Percentiles rank a stretch among this genome's conserved stretches.
These are phyloP conservation scores for Rickenella mellea DNA, from an alignment of 768 basidiomycete genomes.

Conservation along the genomic window DNA sequence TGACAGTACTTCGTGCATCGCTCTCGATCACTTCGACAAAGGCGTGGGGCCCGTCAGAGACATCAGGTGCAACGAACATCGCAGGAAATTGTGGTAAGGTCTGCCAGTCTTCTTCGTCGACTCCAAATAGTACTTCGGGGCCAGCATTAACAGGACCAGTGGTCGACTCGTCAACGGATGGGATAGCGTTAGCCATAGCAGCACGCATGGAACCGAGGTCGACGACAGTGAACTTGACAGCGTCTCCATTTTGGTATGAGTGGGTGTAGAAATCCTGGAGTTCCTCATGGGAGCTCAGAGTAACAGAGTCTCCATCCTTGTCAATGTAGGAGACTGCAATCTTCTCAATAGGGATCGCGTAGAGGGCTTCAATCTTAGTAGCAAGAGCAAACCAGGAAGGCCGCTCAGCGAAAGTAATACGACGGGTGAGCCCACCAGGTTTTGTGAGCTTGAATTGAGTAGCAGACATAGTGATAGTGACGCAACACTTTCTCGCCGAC, in stretches of 20 bases:
- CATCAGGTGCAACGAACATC: constrained; percentile 7
- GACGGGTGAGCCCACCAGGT: constrained; percentile 48
- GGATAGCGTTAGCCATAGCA: constrained; percentile 5
- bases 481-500: not conserved
- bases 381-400: constrained; percentile 56
- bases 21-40: constrained; percentile 51
- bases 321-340: constrained; percentile 69
- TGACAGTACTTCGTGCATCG: constrained; percentile 17
- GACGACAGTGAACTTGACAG: constrained; percentile 53
- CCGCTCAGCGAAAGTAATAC: constrained; percentile 36
- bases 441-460: constrained; percentile 60
- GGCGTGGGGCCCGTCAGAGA: constrained; percentile 43
- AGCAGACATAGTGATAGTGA: constrained; percentile 29
- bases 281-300: constrained; percentile 68
- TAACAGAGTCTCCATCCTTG: constrained; percentile 65
- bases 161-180: not conserved
- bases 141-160: not conserved
- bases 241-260: constrained; percentile 18
- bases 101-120: constrained; percentile 58
- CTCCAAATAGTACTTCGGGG: constrained; percentile 23
- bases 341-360: constrained; percentile 43
- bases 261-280: constrained; percentile 60
- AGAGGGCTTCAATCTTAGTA: constrained; percentile 44
- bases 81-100: constrained; percentile 31
- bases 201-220: constrained; percentile 37